phyloP scores from a whole-genome alignment of 768 basidiomycete genomes.

The Russula compacta region DNA sequence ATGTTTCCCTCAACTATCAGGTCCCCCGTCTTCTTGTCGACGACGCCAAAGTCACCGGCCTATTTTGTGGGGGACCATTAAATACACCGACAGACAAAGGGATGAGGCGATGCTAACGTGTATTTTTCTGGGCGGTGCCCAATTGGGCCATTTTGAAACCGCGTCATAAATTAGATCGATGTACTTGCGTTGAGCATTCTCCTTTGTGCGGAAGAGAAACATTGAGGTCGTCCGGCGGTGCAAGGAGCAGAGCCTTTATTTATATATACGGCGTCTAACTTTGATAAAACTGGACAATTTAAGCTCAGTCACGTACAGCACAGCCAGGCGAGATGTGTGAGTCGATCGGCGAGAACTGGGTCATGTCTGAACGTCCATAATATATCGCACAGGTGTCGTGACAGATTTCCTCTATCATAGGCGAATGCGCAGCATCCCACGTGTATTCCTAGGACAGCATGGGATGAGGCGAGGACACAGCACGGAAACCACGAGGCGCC shows the following conservation, averaged over 20 bases:
- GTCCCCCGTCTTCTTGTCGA: conserved; percentile 1
- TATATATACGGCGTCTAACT: neutral
- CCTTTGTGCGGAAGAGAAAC: neutral
- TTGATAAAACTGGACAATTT: neutral
- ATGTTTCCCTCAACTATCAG: conserved; percentile 7
- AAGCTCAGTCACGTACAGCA: neutral
- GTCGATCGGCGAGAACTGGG: neutral
- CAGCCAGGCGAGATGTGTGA: neutral
- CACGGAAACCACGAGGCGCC: neutral
- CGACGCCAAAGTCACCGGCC: conserved; percentile 6
- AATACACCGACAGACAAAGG: neutral
- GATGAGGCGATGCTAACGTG: neutral
- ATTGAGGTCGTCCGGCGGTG: neutral
- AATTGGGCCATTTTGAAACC: conserved; percentile 3
- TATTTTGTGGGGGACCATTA: neutral
- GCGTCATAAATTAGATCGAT: conserved; percentile 5
- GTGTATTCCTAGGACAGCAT: neutral
- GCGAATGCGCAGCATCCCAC: neutral
- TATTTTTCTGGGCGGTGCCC: neutral
- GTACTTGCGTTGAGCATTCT: conserved; percentile 9
- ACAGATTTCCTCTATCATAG: neutral
- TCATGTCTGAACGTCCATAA: too few relatives aligned
- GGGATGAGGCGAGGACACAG: neutral
- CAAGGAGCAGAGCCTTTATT: neutral
- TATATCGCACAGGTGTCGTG: neutral